Percentiles rank a stretch among this genome's conserved stretches.
Evolutionary conservation across 805 yeast species (phyloP).

Genomic region (Wickerhamiella bombiphila): DNA sequence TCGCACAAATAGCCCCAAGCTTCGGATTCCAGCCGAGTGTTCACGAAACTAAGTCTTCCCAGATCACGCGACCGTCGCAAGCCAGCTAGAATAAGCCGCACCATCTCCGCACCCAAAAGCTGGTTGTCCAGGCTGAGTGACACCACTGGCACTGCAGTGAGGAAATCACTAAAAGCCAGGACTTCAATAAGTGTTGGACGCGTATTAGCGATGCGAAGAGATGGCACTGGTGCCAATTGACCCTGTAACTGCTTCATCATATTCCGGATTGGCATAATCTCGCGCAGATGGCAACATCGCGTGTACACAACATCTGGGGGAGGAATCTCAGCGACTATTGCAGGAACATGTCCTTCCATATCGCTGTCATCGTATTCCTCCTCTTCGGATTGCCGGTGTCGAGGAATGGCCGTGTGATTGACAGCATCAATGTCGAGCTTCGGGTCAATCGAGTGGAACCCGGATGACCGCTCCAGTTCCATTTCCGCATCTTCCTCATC

Average conservation of each 20-base stretch:
- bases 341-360: background rate
- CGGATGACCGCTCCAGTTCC: background rate
- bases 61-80: conserved; percentile 49
- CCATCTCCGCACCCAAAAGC: conserved; percentile 57
- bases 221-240: conserved; percentile 57
- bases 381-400: background rate
- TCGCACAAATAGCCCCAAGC: conserved; percentile 75
- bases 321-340: conserved; percentile 12
- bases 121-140: conserved; percentile 71
- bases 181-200: conserved; percentile 80
- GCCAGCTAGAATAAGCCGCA: conserved; percentile 56
- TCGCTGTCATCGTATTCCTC: background rate
- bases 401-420: background rate
- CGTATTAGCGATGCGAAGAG: conserved; percentile 67
- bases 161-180: conserved; percentile 75
- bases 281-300: conserved; percentile 84
- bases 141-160: conserved; percentile 70
- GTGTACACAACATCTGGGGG: conserved; percentile 68
- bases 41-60: conserved; percentile 61
- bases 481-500: conserved; percentile 6
- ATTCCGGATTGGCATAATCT: conserved; percentile 83
- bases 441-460: background rate
- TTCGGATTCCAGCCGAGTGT: conserved; percentile 52
- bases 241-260: conserved; percentile 69
- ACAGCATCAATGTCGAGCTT: background rate